Conservation (phyloP, 306 rosid species). For the Pueraria montana region DNA sequence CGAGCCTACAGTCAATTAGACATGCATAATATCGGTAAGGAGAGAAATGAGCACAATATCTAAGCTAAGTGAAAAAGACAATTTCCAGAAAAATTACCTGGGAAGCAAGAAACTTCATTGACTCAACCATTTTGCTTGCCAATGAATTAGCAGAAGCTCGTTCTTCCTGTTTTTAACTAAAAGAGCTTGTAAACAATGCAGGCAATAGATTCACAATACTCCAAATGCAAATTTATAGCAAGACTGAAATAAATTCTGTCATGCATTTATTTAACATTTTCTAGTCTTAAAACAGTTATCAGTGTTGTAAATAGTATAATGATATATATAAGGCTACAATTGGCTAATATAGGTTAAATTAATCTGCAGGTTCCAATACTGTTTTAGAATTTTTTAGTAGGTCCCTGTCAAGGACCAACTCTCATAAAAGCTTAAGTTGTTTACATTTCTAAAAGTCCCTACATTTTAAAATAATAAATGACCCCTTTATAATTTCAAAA, state of each 20-base stretch:
- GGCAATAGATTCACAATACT: slow-evolving; percentile 43
- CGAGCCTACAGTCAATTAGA: slow-evolving; percentile 66
- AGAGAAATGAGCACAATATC: slow-evolving; percentile 11
- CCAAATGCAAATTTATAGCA: slow-evolving; percentile 16
- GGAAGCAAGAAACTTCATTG: slow-evolving; percentile 77
- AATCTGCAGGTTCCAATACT: slow-evolving; percentile 2
- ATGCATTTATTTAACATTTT: slow-evolving; percentile 3
- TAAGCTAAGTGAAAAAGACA: slow-evolving; percentile 11
- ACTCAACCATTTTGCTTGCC: slow-evolving; percentile 84
- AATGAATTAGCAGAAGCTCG: slow-evolving; percentile 76
- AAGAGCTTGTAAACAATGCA: slow-evolving; percentile 42
- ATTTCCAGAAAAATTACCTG: slow-evolving; percentile 65
- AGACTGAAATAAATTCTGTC: slow-evolving; percentile 24
- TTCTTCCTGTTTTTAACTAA: slow-evolving; percentile 70
- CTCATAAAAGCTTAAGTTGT: slow-evolving; percentile 15
- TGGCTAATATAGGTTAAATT: slow-evolving; percentile 9
- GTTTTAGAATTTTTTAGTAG: slow-evolving; percentile 10
- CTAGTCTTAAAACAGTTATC: not conserved
- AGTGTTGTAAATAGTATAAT: not conserved
- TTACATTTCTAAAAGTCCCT: slow-evolving; percentile 29
- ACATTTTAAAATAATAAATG: slow-evolving; percentile 17
- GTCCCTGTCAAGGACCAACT: slow-evolving; percentile 9
- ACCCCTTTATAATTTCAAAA: not conserved
- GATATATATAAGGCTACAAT: slow-evolving; percentile 6
- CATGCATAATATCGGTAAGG: slow-evolving; percentile 50